Base-by-base conservation (phyloP, 2,329 filamentous ascomycete genomes). In the Aspergillus pseudotamarii region DNA sequence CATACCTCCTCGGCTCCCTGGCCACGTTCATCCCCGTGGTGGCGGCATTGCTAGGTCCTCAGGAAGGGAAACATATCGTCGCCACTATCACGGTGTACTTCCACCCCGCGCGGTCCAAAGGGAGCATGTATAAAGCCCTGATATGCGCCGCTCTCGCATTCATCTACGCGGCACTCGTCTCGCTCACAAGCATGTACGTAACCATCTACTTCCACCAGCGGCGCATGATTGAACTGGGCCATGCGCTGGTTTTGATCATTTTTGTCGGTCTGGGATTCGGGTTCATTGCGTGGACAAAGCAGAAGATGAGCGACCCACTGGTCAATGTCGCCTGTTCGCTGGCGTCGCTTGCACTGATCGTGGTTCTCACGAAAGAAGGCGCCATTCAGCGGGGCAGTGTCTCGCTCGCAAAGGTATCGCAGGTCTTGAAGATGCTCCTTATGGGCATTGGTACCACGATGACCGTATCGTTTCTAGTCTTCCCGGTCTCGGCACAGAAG, bases 31-130 rank as follows among this genome's bases (percentile, higher is more conserved):
- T 92, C 66, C 86, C 89, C 2, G 85, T 86, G 2, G 83, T 97
- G 60, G 89, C 93, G 19, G 81, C 84, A 9, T 86, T 93, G 61
- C 83, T 97, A 16, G 94, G 94, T 11, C 85, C 89, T 66, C 91
- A 93, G 72, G 94, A 97, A 78, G 93, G 93, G 56, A 97, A 97
- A 75, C 94, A 97, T 78, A 89, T 97, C 73, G 93, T 97, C 57
- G 93, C 93, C 38, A 97, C 94, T 1, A 88, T 97, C 62, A 96
- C 93, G 0, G 94, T 97, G 10, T 98, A 97, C 74, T 98, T 97
- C 72, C 93, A 97, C 76, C 93, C 94, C 4, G 92, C 93, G 6
- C 85, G 94, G 61, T 93, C 92, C n/a, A 87, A 89, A 32, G 94
- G 94, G 0, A 95, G 91, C 68, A 97, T 97, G 93, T 86, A 92